These are phyloP conservation scores for Micractinium sp. DNA, from an alignment of 139 green algal genomes.

Conservation along the genomic window DNA sequence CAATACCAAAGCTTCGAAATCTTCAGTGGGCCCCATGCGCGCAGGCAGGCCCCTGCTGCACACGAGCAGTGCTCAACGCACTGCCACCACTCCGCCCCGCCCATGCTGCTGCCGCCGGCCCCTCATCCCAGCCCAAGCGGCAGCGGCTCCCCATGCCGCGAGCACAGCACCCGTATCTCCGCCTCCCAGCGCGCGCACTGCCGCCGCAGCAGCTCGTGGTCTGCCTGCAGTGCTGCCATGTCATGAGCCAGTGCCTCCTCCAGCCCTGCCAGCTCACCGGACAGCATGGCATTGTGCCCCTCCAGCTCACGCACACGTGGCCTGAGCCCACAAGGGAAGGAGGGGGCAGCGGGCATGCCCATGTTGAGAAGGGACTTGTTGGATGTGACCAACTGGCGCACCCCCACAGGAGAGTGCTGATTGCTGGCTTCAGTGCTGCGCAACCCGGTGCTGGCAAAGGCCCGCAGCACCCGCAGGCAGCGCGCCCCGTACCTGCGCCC, in stretches of 20 bases:
- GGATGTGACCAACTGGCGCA: background rate
- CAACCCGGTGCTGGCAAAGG: too few relatives aligned
- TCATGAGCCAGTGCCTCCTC: constrained; percentile 85
- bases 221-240: constrained; percentile 75
- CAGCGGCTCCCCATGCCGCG: background rate
- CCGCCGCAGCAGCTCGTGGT: constrained; percentile 61
- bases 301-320: constrained; percentile 61
- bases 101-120: too few relatives aligned
- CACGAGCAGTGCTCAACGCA: too few relatives aligned
- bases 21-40: background rate
- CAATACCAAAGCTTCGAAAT: too few relatives aligned
- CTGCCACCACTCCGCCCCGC: too few relatives aligned
- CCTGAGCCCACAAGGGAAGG: constrained; percentile 24
- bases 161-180: background rate
- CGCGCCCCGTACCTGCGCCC: background rate
- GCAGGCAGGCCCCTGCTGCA: background rate
- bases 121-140: background rate
- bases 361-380: background rate
- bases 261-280: constrained; percentile 78
- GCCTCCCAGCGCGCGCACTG: constrained; percentile 48
- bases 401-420: too few relatives aligned
- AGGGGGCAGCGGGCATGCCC: background rate
- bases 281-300: constrained; percentile 74
- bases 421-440: background rate
- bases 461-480: background rate